phyloP scores from a whole-genome alignment of 139 green algal genomes.

The Tetraselmis striata region DNA sequence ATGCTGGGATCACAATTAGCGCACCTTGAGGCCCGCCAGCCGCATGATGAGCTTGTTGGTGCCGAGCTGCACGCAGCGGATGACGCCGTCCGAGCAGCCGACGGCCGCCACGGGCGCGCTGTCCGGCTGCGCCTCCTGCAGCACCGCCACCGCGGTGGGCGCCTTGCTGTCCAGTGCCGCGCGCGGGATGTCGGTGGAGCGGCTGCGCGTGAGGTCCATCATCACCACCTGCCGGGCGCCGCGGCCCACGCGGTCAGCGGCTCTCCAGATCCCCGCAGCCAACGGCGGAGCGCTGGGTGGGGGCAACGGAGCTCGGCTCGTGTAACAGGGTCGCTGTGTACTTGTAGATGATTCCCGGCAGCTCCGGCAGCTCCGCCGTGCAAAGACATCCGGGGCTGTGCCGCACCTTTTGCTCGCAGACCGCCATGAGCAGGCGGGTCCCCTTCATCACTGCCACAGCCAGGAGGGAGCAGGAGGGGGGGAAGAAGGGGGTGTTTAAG shows the following conservation, averaged over 20 bases:
- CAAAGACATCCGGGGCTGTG: too few relatives aligned
- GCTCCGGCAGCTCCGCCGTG: too few relatives aligned
- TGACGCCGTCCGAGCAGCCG: constrained; percentile 20
- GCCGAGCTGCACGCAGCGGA: neutral
- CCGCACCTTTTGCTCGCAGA: constrained; percentile 59
- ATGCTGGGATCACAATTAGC: too few relatives aligned
- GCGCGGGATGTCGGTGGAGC: constrained; percentile 33
- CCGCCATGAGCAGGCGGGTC: constrained; percentile 44
- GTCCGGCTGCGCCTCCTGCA: constrained; percentile 33
- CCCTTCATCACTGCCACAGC: constrained; percentile 19
- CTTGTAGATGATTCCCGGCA: too few relatives aligned
- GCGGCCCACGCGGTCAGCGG: too few relatives aligned
- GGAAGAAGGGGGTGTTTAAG: too few relatives aligned
- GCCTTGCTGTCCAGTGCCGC: constrained; percentile 36
- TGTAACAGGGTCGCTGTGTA: too few relatives aligned
- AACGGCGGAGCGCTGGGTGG: too few relatives aligned
- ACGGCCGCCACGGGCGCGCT: constrained; percentile 11
- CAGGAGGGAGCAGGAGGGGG: neutral
- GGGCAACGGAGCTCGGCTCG: too few relatives aligned
- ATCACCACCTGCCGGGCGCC: constrained; percentile 25
- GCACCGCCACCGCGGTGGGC: constrained; percentile 36
- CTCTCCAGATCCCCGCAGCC: too few relatives aligned
- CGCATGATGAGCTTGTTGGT: neutral
- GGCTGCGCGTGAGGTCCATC: constrained; percentile 33
- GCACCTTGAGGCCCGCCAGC: neutral